A percentile compares a stretch with the other conserved stretches of the same genome.
Evolutionary conservation across 768 basidiomycete species (phyloP).

Genomic region (Suillus brevipes): DNA sequence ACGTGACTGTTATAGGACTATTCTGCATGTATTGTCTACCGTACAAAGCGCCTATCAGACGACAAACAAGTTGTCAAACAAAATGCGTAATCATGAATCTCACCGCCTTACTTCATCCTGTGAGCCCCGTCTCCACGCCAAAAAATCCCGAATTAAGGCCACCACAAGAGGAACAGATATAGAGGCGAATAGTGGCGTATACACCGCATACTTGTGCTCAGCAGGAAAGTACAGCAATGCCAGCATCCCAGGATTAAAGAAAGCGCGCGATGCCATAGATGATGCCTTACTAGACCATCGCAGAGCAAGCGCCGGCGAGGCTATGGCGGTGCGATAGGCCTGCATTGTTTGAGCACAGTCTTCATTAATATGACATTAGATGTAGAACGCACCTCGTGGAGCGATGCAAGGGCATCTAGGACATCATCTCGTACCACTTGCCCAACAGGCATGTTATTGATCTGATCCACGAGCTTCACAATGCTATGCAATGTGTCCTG

Average conservation of each 20-base stretch:
- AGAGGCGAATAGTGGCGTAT: conserved; percentile 92
- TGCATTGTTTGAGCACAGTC: conserved; percentile 12
- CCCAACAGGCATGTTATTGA: conserved; percentile 90
- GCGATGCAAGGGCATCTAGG: conserved; percentile 62
- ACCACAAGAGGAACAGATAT: conserved; percentile 81
- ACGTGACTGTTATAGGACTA: not conserved
- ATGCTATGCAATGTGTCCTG: conserved; percentile 82
- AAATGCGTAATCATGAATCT: conserved; percentile 7
- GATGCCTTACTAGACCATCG: conserved; percentile 62
- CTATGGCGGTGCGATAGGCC: conserved; percentile 23
- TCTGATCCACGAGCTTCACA: conserved; percentile 78
- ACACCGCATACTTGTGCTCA: conserved; percentile 97
- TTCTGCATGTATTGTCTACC: not conserved
- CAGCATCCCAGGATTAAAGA: conserved; percentile 97
- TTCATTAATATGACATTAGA: conserved; percentile 6
- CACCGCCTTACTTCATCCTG: conserved; percentile 16
- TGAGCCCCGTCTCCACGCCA: conserved; percentile 50
- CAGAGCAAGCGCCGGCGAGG: conserved; percentile 41
- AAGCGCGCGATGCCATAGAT: conserved; percentile 76
- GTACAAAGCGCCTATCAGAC: not conserved
- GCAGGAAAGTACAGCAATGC: conserved; percentile 96
- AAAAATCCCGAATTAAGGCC: conserved; percentile 70
- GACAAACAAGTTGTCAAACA: not conserved
- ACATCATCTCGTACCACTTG: conserved; percentile 75
- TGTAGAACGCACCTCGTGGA: conserved; percentile 61